These are phyloP conservation scores for Ophiocordyceps camponoti-rufipedis DNA, from an alignment of 2,329 filamentous ascomycete genomes.

Conservation along the genomic window DNA sequence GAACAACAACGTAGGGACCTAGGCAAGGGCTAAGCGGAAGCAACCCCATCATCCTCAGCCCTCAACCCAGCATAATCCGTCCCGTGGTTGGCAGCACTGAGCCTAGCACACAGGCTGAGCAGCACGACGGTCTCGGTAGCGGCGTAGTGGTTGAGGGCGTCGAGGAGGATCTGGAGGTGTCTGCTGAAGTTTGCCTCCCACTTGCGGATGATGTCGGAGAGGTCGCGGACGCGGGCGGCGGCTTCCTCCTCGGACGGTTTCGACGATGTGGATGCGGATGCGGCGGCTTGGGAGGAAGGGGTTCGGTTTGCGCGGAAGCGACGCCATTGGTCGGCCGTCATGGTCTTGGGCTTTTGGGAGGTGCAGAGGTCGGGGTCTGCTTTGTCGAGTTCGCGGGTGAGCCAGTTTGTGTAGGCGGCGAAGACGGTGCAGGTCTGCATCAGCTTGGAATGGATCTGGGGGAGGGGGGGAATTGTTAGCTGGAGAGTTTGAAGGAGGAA, in stretches of 20 bases:
- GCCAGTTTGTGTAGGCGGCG: constrained; percentile 71
- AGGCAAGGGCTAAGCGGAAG: neutral
- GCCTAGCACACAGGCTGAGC: constrained; percentile 64
- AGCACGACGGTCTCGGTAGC: constrained; percentile 94
- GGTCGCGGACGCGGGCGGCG: constrained; percentile 44
- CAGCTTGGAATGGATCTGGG: constrained; percentile 86
- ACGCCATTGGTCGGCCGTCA: constrained; percentile 42
- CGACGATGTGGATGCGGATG: neutral
- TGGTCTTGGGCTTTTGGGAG: constrained; percentile 36
- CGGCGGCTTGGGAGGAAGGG: neutral
- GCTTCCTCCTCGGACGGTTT: constrained; percentile 5
- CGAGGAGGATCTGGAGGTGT: constrained; percentile 83
- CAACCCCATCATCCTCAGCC: constrained; percentile 33
- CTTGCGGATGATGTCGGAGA: constrained; percentile 74
- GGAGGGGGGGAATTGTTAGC: neutral
- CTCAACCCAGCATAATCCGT: constrained; percentile 43
- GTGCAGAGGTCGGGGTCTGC: constrained; percentile 62
- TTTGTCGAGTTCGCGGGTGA: constrained; percentile 69
- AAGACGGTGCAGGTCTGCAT: constrained; percentile 94
- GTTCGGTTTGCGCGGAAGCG: constrained; percentile 32
- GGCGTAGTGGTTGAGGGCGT: constrained; percentile 91
- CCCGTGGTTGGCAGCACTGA: constrained; percentile 69
- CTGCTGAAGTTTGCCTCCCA: constrained; percentile 88
- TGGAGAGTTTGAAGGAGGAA: too few relatives aligned
- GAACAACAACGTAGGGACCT: too few relatives aligned